Conservation (phyloP, 331 rosid genomes). For the Saraca asoca region DNA sequence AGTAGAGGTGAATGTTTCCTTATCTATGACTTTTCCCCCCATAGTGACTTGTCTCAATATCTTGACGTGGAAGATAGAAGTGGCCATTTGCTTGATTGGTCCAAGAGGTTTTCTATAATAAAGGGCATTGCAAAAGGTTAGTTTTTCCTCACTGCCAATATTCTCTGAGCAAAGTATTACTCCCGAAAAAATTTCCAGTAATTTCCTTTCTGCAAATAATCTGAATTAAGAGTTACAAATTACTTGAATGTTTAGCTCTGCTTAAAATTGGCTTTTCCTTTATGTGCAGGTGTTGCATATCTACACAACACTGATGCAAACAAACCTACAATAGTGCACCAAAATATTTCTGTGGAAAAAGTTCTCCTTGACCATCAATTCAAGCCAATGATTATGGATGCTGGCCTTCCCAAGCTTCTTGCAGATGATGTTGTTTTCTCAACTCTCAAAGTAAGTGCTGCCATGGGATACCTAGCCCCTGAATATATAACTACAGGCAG, state of each 20-base stretch:
- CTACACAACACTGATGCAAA: constrained; percentile 62
- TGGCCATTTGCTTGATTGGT: constrained; percentile 70
- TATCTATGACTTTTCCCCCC: constrained; percentile 72
- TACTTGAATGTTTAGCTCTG: background rate
- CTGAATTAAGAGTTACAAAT: background rate
- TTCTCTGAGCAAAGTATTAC: no score
- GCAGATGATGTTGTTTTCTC: constrained; percentile 95
- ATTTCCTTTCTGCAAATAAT: no score
- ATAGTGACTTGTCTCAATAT: constrained; percentile 68
- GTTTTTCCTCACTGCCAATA: constrained; percentile 15
- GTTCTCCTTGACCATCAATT: constrained; percentile 71
- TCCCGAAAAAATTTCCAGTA: no score
- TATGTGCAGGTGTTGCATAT: constrained; percentile 71
- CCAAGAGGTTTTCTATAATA: constrained; percentile 71
- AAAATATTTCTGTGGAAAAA: constrained; percentile 81
- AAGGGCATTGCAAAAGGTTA: constrained; percentile 85
- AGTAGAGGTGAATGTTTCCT: constrained; percentile 92
- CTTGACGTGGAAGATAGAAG: constrained; percentile 73
- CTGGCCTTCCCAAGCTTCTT: constrained; percentile 83
- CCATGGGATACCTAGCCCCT: constrained; percentile 97
- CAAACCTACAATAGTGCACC: constrained; percentile 81
- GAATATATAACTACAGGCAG: constrained; percentile 91
- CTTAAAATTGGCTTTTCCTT: constrained; percentile 27
- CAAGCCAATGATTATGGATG: constrained; percentile 72
- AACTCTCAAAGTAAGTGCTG: constrained; percentile 88